Conservation (phyloP, 768 basidiomycete genomes). For the Daedaleopsis nitida region DNA sequence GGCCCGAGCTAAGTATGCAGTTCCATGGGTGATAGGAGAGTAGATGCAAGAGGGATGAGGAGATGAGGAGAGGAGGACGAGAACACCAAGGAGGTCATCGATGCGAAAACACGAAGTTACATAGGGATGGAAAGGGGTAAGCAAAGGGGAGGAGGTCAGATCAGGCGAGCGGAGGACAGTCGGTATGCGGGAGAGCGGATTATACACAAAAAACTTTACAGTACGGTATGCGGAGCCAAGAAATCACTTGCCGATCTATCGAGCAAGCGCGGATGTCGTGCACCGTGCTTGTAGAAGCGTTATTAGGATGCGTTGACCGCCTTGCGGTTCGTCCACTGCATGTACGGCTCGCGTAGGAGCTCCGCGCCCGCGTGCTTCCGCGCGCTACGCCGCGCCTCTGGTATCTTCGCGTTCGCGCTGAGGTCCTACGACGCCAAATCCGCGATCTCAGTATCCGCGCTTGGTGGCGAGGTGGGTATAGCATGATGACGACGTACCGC, state of each 20-base stretch:
- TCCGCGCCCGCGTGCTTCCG: constrained; percentile 61
- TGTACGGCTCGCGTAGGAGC: constrained; percentile 78
- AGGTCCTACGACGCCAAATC: constrained; percentile 53
- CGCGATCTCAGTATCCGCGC: not conserved
- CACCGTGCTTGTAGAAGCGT: not conserved
- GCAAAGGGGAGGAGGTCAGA: not conserved
- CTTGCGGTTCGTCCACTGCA: constrained; percentile 85
- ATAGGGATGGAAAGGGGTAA: not conserved
- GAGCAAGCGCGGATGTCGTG: not conserved
- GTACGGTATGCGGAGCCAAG: not conserved
- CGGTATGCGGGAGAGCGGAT: not conserved
- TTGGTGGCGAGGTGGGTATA: not conserved
- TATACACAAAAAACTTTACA: not conserved
- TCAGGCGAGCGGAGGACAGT: too few species aligned
- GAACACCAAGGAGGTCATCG: too few species aligned
- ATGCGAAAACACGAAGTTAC: too few species aligned
- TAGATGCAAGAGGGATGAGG: too few species aligned
- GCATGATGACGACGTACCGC: constrained; percentile 51
- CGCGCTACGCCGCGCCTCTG: constrained; percentile 80
- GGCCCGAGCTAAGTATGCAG: too few species aligned
- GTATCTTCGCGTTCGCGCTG: constrained; percentile 65
- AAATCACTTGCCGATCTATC: not conserved
- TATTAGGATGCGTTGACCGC: constrained; percentile 45
- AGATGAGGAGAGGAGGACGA: too few species aligned
- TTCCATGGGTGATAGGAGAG: too few species aligned